Conservation (phyloP, 2,329 filamentous ascomycete species). For the Simplicillium aogashimaense region DNA sequence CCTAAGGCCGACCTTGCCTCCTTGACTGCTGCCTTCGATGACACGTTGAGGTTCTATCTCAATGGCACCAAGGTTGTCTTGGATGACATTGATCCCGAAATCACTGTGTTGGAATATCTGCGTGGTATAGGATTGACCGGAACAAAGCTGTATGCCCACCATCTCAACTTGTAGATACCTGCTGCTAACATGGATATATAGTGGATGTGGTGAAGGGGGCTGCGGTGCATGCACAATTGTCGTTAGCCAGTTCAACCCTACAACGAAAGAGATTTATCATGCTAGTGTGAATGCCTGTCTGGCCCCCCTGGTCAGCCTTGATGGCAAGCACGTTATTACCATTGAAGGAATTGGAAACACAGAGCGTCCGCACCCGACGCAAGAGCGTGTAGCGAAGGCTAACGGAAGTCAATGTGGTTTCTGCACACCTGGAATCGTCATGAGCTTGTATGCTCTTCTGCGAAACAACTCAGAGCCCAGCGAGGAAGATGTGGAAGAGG, state of each 20-base stretch:
- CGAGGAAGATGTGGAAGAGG: conserved; percentile 82
- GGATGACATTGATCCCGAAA: conserved; percentile 80
- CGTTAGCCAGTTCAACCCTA: conserved; percentile 86
- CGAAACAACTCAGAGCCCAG: conserved; percentile 72
- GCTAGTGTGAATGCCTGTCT: conserved; percentile 94
- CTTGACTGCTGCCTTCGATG: conserved; percentile 70
- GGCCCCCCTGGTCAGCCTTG: conserved; percentile 82
- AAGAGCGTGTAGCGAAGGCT: conserved; percentile 82
- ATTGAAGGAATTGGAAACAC: conserved; percentile 91
- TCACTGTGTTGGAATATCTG: conserved; percentile 87
- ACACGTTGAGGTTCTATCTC: conserved; percentile 84
- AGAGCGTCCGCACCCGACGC: conserved; percentile 76
- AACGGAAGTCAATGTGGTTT: conserved; percentile 93
- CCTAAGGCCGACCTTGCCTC: conserved; percentile 20
- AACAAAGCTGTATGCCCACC: conserved; percentile 63
- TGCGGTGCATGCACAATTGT: conserved; percentile 96
- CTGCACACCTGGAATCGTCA: conserved; percentile 95
- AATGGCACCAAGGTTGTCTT: conserved; percentile 86
- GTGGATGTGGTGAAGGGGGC: conserved; percentile 88
- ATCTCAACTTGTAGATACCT: neutral
- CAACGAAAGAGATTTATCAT: conserved; percentile 87
- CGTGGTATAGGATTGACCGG: conserved; percentile 88
- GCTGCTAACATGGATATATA: conserved; percentile 14
- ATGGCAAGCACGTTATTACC: conserved; percentile 97
- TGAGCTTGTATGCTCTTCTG: conserved; percentile 90